Evolutionary conservation across 2,329 filamentous ascomycete species (phyloP), one percentile per base, ranked within the genome.

Genomic region (Westerdykella sp.): DNA sequence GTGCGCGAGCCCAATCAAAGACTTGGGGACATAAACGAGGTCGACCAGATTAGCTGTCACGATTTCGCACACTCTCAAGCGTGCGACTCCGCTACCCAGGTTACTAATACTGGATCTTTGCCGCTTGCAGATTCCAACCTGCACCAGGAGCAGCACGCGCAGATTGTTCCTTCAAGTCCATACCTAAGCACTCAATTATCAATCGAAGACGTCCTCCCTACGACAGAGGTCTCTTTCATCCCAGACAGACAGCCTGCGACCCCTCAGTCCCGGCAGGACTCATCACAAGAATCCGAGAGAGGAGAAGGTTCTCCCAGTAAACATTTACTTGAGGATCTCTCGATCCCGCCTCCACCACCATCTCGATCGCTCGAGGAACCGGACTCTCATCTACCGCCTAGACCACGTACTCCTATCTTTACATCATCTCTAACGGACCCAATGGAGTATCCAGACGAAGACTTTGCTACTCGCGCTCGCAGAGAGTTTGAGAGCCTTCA

Each of bases 201-300:
- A 9, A 28, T 34, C 21, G 47, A 54, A 32, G 49, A 42, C 12
- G 50, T 61, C 36, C 41, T 25, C 10, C 43, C 45, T 7, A 59
- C 53, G 0, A 44, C 51, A 18, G 59, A 59, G 39, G 34, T 48
- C 22, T 38, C 44, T 12, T 28, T 44, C 16, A 10, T 10, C 9
- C 34, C 11, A 22, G 35, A 5, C 30, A 32, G 25, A 15, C 31
- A 34, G 14, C 37, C 35, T 6, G 37, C 40, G 5, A 54, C 47
- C 18, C 45, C 48, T 31, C 43, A 39, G 25, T 60, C 59, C 6
- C 53, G 60, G 16, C 59, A 61, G 57, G 58, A 63, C 42, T 62
- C 61, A 10, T 64, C 61, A 2, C 60, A 65, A 40, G 52, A 63
- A 30, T 53, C 55, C 9, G 25, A 12, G 25, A 28, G 11, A 28